A percentile compares a stretch with the other conserved stretches of the same genome.
phyloP scores from a whole-genome alignment of 139 green algal genomes.

The Picochlorum costavermella region DNA sequence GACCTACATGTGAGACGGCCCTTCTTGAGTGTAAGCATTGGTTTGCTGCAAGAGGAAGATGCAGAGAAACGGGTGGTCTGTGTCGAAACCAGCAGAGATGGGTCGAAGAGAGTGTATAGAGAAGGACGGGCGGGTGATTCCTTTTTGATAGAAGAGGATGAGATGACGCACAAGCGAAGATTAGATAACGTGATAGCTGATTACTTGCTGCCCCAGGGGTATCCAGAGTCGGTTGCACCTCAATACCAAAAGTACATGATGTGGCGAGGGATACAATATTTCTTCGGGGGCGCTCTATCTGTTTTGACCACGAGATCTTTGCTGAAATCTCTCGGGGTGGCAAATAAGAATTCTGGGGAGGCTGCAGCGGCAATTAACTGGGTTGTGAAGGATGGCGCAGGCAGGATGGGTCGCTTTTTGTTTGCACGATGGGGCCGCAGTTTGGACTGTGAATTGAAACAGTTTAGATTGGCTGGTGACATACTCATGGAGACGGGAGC shows the following conservation, averaged over 20 bases:
- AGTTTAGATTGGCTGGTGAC: slow-evolving; percentile 68
- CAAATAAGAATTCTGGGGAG: slow-evolving; percentile 34
- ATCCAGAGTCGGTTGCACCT: slow-evolving; percentile 59
- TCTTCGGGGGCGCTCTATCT: slow-evolving; percentile 55
- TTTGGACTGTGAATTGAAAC: slow-evolving; percentile 84
- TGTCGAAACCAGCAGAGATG: no score
- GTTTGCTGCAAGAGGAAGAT: no score
- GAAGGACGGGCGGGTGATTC: slow-evolving; percentile 8
- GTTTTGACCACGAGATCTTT: slow-evolving; percentile 59
- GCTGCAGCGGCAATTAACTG: slow-evolving; percentile 82
- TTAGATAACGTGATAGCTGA: slow-evolving; percentile 7
- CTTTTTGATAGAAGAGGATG: slow-evolving; percentile 47
- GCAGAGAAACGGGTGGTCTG: no score
- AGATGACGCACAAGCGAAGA: slow-evolving; percentile 24
- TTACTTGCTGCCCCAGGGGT: slow-evolving; percentile 51
- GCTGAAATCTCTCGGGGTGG: slow-evolving; percentile 60
- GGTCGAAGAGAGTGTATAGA: neutral
- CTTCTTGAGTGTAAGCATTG: no score
- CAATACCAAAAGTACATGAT: slow-evolving; percentile 76
- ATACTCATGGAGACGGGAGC: slow-evolving; percentile 56
- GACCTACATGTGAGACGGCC: no score
- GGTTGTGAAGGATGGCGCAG: slow-evolving; percentile 79
- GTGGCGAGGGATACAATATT: slow-evolving; percentile 78
- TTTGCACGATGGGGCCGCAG: slow-evolving; percentile 75
- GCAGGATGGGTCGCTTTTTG: slow-evolving; percentile 71